Base-by-base conservation (phyloP, 345 rosid species). In the Citrus unshiu region DNA sequence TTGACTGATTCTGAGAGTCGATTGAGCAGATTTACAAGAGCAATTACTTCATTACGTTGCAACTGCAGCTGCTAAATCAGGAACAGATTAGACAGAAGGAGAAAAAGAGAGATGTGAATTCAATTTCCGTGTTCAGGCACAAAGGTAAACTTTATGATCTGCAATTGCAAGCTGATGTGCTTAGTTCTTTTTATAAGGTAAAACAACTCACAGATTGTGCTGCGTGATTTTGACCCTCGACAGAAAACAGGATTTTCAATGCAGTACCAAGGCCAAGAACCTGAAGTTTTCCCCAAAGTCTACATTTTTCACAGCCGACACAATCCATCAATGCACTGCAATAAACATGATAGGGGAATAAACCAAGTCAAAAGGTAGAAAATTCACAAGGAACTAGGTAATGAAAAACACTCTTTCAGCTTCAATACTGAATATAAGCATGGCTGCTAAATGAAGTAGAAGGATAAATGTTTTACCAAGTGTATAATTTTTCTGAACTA, bases 221-320 rank as follows among this genome's bases (percentile, higher is more conserved):
- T 19, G 30, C 25, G 4, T 43, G 76, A 54, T 65, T 82, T 54
- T 90, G 93, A 39, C 43, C 82, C 74, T 94, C 84, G 66, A 83
- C 97, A 39, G 97, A 90, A 85, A 96, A 96, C 19, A 96, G 89
- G 82, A 96, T 91, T 71, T 96, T 92, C 83, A 93, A 79, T 29
- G 98, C 98, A 46, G 98, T 93, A 51, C 98, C 99, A 57, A 93
- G 96, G 61, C 99, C 99, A 21, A 92, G 93, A 88, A 92, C 88
- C 89, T 95, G 99, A 84, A 95, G 98, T 78, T 95, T 95, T 74
- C 98, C 99, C 99, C 99, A 96, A 60, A 96, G 89, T 72, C 98
- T 89, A 78, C 99, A 96, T 80, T 94, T 96, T 84, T 96, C 99
- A 82, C 99, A 96, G 46, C 99, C 98, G 54, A 95, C 89, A 81